Evolutionary conservation across 176 grass and related monocot genomes (phyloP).

Genomic region (Oryza rufipogon): DNA sequence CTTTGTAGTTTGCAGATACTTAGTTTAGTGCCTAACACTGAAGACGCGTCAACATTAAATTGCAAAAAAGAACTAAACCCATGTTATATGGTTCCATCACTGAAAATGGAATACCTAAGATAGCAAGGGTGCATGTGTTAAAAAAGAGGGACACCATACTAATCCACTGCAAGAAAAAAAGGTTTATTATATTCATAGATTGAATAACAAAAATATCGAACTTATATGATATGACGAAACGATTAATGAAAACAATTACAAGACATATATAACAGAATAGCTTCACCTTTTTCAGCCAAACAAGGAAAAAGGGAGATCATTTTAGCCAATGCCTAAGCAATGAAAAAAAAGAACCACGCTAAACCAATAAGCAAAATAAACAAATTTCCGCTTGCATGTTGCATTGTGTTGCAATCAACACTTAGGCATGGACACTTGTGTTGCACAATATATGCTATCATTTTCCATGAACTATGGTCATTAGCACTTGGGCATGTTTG

Average conservation of each 20-base stretch:
- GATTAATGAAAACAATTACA: background rate
- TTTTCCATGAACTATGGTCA: background rate
- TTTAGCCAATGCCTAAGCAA: no score
- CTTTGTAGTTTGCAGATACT: no score
- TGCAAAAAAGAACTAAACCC: no score
- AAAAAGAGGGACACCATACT: background rate
- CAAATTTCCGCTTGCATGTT: background rate
- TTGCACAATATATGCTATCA: background rate
- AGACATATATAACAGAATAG: background rate
- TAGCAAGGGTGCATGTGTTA: no score
- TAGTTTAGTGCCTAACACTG: no score
- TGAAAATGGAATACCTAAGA: no score
- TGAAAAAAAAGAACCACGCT: background rate
- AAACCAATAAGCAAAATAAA: background rate
- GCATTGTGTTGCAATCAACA: no score
- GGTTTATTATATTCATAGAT: background rate
- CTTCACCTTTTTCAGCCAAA: no score
- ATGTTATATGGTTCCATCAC: no score
- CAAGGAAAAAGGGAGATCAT: no score
- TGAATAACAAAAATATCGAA: background rate
- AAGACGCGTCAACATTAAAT: no score
- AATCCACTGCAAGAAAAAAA: background rate
- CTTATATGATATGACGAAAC: background rate
- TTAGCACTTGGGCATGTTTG: conserved; percentile 57
- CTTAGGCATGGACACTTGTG: background rate